phyloP scores from a whole-genome alignment of 2,329 filamentous ascomycete species.

The Ophiostoma montium region DNA sequence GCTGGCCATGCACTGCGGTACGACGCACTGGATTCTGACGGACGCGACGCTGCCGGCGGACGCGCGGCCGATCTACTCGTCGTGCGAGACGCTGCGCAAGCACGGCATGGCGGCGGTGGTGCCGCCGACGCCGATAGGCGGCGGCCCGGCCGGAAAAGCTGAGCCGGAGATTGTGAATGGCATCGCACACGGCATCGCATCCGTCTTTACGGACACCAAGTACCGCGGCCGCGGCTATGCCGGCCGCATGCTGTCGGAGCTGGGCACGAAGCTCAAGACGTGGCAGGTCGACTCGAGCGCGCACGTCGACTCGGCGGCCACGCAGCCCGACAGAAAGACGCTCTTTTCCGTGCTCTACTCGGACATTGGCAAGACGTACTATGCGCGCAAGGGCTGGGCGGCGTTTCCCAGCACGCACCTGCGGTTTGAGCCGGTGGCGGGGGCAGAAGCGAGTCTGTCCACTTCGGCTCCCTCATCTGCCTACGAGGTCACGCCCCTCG shows the following conservation, averaged over 20 bases:
- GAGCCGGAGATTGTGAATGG: constrained; percentile 28
- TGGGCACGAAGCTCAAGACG: constrained; percentile 31
- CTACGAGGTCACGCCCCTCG: constrained; percentile 27
- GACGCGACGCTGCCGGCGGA: constrained; percentile 24
- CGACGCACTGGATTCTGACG: constrained; percentile 52
- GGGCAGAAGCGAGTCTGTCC: background rate
- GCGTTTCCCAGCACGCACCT: constrained; percentile 62
- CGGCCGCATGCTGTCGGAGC: constrained; percentile 55
- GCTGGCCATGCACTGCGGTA: constrained; percentile 41
- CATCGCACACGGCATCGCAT: constrained; percentile 59
- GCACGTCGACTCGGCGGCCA: constrained; percentile 10
- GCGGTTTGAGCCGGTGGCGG: constrained; percentile 33
- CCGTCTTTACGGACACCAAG: constrained; percentile 59
- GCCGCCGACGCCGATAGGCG: no score
- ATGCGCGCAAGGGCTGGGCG: constrained; percentile 64
- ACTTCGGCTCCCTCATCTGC: background rate
- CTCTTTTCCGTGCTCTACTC: constrained; percentile 73
- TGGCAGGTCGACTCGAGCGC: constrained; percentile 22
- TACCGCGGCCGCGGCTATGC: constrained; percentile 65
- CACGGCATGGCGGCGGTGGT: constrained; percentile 25
- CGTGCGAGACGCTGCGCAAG: constrained; percentile 51
- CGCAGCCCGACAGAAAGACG: constrained; percentile 17
- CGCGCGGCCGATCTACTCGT: constrained; percentile 41
- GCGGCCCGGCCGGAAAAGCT: background rate
- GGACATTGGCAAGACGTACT: constrained; percentile 74